phyloP scores from a whole-genome alignment of 306 rosid genomes.

The Lathyrus aphaca region DNA sequence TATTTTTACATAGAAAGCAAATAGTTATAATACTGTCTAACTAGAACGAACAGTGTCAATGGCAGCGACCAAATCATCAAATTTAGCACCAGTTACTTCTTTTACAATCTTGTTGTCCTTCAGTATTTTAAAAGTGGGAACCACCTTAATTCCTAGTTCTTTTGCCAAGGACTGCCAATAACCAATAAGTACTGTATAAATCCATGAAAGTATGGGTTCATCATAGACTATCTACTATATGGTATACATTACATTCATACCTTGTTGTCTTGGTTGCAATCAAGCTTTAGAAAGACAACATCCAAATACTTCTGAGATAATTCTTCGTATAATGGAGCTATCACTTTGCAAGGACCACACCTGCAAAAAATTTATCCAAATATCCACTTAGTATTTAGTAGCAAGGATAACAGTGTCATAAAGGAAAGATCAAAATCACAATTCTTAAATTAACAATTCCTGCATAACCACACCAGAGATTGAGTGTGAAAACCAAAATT shows the following conservation, averaged over 20 bases:
- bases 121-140: slow-evolving; percentile 93
- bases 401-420: slow-evolving; percentile 5
- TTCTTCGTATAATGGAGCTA: slow-evolving; percentile 81
- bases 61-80: slow-evolving; percentile 80
- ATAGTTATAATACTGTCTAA: slow-evolving; percentile 32
- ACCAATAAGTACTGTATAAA: slow-evolving; percentile 33
- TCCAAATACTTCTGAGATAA: slow-evolving; percentile 79
- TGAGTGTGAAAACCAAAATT: slow-evolving; percentile 11
- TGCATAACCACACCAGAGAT: slow-evolving; percentile 28
- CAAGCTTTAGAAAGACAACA: slow-evolving; percentile 91
- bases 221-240: neutral
- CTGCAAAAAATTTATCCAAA: slow-evolving; percentile 50
- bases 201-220: neutral
- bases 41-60: slow-evolving; percentile 73
- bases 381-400: slow-evolving; percentile 20
- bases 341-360: slow-evolving; percentile 99
- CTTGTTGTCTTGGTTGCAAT: slow-evolving; percentile 91
- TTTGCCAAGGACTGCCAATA: slow-evolving; percentile 85
- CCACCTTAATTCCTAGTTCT: slow-evolving; percentile 94
- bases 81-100: slow-evolving; percentile 91
- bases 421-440: slow-evolving; percentile 5
- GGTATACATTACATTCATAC: slow-evolving; percentile 39
- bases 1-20: slow-evolving; percentile 26
- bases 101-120: slow-evolving; percentile 79
- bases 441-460: slow-evolving; percentile 9